These are phyloP conservation scores for Tetradesmus lagerheimii DNA, from an alignment of 139 green algal genomes.

Conservation along the genomic window DNA sequence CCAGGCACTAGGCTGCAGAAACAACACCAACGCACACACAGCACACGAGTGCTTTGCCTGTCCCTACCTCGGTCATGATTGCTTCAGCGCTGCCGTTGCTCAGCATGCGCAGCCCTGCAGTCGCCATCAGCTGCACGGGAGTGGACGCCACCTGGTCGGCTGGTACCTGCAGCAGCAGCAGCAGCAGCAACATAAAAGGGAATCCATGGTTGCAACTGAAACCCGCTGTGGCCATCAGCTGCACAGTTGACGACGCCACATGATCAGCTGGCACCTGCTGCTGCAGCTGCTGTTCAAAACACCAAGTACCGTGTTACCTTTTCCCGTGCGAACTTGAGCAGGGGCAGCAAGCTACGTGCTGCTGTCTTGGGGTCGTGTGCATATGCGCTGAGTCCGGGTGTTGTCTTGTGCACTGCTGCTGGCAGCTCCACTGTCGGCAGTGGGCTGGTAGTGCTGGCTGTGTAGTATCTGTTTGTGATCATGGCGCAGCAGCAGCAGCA, in stretches of 20 bases:
- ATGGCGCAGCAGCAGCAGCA: not conserved
- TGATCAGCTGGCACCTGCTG: not conserved
- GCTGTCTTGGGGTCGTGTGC: constrained; percentile 44
- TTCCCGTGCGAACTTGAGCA: constrained; percentile 59
- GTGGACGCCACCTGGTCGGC: constrained; percentile 38
- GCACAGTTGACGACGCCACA: too few species aligned
- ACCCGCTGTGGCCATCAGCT: too few species aligned
- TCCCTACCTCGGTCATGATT: constrained; percentile 46
- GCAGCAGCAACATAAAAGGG: not conserved
- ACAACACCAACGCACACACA: too few species aligned
- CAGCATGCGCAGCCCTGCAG: constrained; percentile 65
- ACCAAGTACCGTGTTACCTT: constrained; percentile 25
- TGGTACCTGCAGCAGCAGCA: constrained; percentile 52
- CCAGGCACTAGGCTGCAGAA: too few species aligned
- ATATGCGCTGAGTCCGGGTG: constrained; percentile 58
- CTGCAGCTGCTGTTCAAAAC: too few species aligned
- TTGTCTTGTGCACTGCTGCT: constrained; percentile 34
- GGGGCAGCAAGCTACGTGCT: constrained; percentile 40
- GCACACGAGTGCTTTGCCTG: too few species aligned
- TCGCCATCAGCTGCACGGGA: constrained; percentile 66
- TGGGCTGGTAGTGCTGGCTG: not conserved
- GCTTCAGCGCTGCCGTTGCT: constrained; percentile 9
- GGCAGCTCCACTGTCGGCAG: constrained; percentile 51
- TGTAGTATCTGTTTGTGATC: constrained; percentile 43
- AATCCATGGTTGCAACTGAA: too few species aligned